A percentile compares a stretch with the other conserved stretches of the same genome.
These are phyloP conservation scores for Diversispora eburnea DNA, from an alignment of 192 early-diverging fungal genomes.

Conservation along the genomic window DNA sequence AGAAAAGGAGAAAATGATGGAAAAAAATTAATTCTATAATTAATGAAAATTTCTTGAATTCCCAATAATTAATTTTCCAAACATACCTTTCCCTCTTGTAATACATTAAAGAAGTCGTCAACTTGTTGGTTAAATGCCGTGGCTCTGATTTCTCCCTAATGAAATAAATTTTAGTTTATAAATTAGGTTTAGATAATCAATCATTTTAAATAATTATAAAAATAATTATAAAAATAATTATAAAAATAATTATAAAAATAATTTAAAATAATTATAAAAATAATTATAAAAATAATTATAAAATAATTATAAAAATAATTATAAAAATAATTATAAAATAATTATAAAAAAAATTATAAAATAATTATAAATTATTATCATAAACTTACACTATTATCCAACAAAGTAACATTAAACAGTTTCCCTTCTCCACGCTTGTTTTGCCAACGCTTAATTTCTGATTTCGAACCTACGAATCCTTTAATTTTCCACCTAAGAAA, in stretches of 20 bases:
- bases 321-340: too few relatives aligned
- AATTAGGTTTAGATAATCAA: not conserved
- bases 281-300: too few relatives aligned
- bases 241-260: too few relatives aligned
- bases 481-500: slow-evolving; percentile 83
- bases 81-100: slow-evolving; percentile 69
- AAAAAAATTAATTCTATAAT: not conserved
- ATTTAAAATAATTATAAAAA: too few relatives aligned
- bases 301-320: too few relatives aligned
- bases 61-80: not conserved
- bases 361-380: not conserved
- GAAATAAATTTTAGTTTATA: not conserved
- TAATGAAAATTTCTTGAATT: not conserved
- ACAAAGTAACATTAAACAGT: slow-evolving; percentile 84
- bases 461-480: slow-evolving; percentile 84
- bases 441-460: slow-evolving; percentile 74
- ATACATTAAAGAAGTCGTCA: slow-evolving; percentile 66
- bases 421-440: slow-evolving; percentile 72
- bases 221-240: too few relatives aligned
- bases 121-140: slow-evolving; percentile 92
- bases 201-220: too few relatives aligned
- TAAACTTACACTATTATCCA: slow-evolving; percentile 77
- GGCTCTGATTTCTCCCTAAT: slow-evolving; percentile 89
- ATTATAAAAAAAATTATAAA: too few relatives aligned
- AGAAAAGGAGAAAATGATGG: not conserved